These are phyloP conservation scores for Helminthosporium solani DNA, from an alignment of 2,329 filamentous ascomycete species.

Conservation along the genomic window DNA sequence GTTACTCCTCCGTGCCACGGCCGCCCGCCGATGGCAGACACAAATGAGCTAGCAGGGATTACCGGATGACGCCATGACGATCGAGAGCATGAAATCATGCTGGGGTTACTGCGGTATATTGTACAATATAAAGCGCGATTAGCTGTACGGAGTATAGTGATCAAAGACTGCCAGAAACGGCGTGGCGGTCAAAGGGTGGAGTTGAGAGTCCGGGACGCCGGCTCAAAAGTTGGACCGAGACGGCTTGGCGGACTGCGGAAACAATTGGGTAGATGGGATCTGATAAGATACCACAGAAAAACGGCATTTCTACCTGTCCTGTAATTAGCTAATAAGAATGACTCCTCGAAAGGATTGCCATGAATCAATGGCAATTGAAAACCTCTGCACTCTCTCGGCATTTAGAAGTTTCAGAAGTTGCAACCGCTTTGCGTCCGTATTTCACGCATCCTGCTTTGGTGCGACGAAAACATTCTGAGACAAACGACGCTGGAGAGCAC, in stretches of 20 bases:
- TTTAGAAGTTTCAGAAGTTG: background rate
- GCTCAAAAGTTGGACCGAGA: background rate
- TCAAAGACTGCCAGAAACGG: background rate
- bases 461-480: background rate
- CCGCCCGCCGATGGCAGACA: conserved; percentile 10
- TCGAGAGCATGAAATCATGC: conserved; percentile 10
- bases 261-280: background rate
- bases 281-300: background rate
- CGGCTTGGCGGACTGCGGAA: background rate
- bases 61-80: conserved; percentile 15
- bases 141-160: background rate
- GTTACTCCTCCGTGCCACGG: background rate
- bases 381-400: background rate
- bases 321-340: too few species aligned
- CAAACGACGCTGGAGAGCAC: background rate
- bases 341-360: too few species aligned
- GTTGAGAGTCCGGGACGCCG: background rate
- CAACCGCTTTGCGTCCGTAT: too few species aligned
- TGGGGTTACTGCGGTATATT: background rate
- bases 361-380: too few species aligned
- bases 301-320: background rate
- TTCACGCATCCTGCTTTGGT: background rate
- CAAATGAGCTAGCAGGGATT: conserved; percentile 10
- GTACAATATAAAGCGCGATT: background rate
- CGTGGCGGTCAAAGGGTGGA: background rate